phyloP scores from a whole-genome alignment of 495 filamentous ascomycete species.

The Rostrohypoxylon terebratum region DNA sequence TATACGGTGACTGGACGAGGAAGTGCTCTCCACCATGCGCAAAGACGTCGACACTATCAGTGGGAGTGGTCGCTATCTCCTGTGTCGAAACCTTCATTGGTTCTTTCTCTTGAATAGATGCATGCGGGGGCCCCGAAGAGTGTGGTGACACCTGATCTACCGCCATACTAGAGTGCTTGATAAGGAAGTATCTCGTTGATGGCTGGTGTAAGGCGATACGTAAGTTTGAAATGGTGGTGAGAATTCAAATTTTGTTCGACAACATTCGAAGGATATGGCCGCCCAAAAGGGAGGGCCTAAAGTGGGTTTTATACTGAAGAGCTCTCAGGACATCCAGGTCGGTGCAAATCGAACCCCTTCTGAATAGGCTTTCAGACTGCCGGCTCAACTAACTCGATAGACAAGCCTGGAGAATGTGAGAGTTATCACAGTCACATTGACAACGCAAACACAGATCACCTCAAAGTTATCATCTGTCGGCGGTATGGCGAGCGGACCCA shows the following conservation, averaged over 20 bases:
- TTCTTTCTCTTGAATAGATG: slow-evolving; percentile 28
- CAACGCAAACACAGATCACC: slow-evolving; percentile 25
- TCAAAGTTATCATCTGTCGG: slow-evolving; percentile 43
- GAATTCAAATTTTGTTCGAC: background rate
- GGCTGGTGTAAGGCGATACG: slow-evolving; percentile 1
- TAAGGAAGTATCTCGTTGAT: slow-evolving; percentile 13
- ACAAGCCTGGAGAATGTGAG: background rate
- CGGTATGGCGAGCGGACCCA: slow-evolving; percentile 45
- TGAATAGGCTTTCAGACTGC: slow-evolving; percentile 6
- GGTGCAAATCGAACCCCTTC: slow-evolving; percentile 5
- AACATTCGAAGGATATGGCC: background rate
- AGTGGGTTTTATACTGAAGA: slow-evolving; percentile 29
- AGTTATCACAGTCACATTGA: slow-evolving; percentile 40
- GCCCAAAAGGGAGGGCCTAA: background rate
- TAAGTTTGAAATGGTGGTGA: slow-evolving; percentile 1
- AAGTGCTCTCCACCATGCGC: slow-evolving; percentile 50
- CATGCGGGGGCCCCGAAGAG: slow-evolving; percentile 12
- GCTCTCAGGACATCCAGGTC: slow-evolving; percentile 18
- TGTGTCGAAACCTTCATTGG: slow-evolving; percentile 34
- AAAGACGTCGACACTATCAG: slow-evolving; percentile 17
- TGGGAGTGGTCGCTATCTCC: slow-evolving; percentile 14
- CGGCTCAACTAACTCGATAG: slow-evolving; percentile 30
- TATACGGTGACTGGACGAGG: slow-evolving; percentile 81
- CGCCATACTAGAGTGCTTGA: slow-evolving; percentile 32
- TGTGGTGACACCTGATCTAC: slow-evolving; percentile 41